Evolutionary conservation across 768 basidiomycete genomes (phyloP), one percentile per base, ranked within the genome.

Genomic region (Boletus tylopilopsis): DNA sequence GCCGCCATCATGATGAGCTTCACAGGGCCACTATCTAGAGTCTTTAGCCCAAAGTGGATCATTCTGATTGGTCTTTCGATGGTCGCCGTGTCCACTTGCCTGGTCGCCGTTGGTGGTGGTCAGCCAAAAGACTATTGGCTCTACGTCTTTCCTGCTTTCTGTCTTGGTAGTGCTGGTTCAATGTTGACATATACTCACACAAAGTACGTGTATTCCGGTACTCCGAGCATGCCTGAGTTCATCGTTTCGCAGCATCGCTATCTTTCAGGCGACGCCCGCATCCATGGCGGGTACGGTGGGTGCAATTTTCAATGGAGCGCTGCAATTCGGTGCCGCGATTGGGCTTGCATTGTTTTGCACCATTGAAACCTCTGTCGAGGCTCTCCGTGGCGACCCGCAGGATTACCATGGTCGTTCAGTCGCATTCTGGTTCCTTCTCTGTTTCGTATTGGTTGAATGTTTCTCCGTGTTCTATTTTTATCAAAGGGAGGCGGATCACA

Each of bases 291-390:
- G 81, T 34, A 76, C 74, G 5, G 72, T 80, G 15, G 77, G 77
- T 18, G 81, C 80, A 15, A 74, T 82, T 34, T 79, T 79, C 68
- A 79, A 78, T 49, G 71, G 73, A 21, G 75, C 76, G 11, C 71
- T 80, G 2, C 77, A 82, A 59, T 65, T 78, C 49, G 78, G 79
- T 29, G 71, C 71, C 10, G 80, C 81, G 6, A 65, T 77, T 19
- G 78, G 77, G 18, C 64, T 77, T 27, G 76, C 81, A 13, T 70
- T 71, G 22, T 70, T 79, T 22, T 73, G 62, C 27, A 74, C 77
- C 16, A 79, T 81, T 54, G 64, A 77, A 64, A 69, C 71, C 4
- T 74, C 73, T 34, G 66, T 80, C 24, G 68, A 76, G 57, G 49
- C 50, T 38, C 53, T 42, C 15, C 57, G 67, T 50, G 70, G 68